These are phyloP conservation scores for Leccinum incarnatum DNA, from an alignment of 768 basidiomycete genomes.

Conservation along the genomic window DNA sequence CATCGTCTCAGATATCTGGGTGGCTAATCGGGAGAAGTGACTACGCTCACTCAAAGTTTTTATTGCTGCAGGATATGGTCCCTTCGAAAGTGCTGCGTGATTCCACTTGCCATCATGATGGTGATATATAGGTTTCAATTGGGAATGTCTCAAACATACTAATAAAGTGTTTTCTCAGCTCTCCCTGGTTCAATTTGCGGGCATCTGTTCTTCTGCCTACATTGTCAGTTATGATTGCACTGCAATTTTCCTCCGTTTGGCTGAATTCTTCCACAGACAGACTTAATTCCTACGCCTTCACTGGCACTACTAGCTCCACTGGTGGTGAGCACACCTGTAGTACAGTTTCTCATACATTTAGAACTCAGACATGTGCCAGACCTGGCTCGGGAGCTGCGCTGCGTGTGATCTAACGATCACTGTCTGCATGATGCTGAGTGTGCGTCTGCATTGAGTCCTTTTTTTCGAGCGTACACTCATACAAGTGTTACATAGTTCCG, in stretches of 20 bases:
- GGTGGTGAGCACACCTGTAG: background rate
- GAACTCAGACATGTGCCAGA: background rate
- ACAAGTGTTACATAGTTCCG: constrained; percentile 9
- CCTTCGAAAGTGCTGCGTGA: constrained; percentile 1
- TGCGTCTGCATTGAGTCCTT: background rate
- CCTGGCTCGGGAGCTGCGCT: background rate
- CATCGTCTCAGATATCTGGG: too few species aligned
- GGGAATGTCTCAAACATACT: too few species aligned
- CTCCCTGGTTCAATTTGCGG: too few species aligned
- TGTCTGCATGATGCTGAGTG: background rate
- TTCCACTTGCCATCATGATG: background rate
- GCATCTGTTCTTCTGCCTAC: too few species aligned
- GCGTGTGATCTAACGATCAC: background rate
- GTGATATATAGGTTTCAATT: too few species aligned
- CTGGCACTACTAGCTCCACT: background rate
- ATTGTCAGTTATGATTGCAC: too few species aligned
- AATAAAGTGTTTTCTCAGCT: too few species aligned
- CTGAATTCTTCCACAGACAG: too few species aligned
- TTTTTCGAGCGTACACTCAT: background rate
- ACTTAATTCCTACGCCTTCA: background rate
- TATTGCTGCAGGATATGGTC: too few species aligned
- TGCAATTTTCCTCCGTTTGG: too few species aligned
- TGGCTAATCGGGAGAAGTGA: too few species aligned
- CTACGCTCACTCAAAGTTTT: too few species aligned
- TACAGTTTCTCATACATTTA: background rate